A percentile compares a stretch with the other conserved stretches of the same genome.
Conservation (phyloP, 208 protist genomes). For the Trypanosoma conorhini region DNA sequence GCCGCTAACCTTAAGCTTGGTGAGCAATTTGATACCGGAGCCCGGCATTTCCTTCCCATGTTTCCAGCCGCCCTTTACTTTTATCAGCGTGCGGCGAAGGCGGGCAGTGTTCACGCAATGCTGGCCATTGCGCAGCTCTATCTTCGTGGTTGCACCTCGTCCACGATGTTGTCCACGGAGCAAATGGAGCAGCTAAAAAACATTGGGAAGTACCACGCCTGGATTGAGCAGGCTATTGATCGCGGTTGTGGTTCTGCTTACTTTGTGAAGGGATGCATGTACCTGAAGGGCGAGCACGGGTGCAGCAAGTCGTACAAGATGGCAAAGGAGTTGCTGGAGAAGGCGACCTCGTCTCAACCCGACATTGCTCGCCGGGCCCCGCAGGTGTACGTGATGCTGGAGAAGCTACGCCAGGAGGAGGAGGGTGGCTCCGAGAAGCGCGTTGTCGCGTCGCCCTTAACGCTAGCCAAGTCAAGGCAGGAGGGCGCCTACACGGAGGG, state of each 20-base stretch:
- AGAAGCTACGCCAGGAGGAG: constrained; percentile 67
- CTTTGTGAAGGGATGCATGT: constrained; percentile 86
- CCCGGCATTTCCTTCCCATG: constrained; percentile 79
- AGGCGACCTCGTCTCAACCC: constrained; percentile 49
- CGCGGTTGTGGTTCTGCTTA: constrained; percentile 85
- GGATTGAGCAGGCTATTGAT: constrained; percentile 81
- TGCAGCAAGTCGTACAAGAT: constrained; percentile 60
- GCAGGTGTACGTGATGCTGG: constrained; percentile 63
- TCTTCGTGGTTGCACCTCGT: constrained; percentile 66
- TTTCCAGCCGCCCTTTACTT: constrained; percentile 89
- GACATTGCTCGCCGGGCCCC: constrained; percentile 69
- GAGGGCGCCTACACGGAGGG: constrained; percentile 3
- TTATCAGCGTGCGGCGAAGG: constrained; percentile 85
- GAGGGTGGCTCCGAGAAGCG: constrained; percentile 23
- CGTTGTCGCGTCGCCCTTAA: constrained; percentile 12
- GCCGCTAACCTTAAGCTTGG: constrained; percentile 73
- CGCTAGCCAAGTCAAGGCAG: constrained; percentile 6
- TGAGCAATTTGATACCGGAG: constrained; percentile 86
- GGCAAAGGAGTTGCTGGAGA: constrained; percentile 81
- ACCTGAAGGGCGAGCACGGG: constrained; percentile 86
- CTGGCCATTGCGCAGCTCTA: constrained; percentile 83
- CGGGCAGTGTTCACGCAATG: constrained; percentile 85
- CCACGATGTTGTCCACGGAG: constrained; percentile 72
- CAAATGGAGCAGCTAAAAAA: constrained; percentile 63
- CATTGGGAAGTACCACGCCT: constrained; percentile 78